Conservation (phyloP, 2,329 filamentous ascomycete species). For the Fusarium kyushuense region DNA sequence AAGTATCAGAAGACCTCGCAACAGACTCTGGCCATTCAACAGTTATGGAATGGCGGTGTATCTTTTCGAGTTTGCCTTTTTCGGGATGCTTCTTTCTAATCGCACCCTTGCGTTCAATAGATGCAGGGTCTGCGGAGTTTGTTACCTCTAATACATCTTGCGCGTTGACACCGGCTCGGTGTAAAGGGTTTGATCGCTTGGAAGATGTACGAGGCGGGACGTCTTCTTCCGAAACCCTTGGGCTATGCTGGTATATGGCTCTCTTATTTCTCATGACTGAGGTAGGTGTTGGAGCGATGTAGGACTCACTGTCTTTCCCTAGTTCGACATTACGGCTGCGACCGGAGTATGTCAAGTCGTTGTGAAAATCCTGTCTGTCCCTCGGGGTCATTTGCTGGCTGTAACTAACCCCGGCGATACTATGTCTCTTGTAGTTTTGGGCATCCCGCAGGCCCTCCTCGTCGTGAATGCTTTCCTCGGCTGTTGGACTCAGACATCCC, state of each 20-base stretch:
- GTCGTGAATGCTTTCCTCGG: conserved; percentile 48
- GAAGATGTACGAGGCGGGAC: conserved; percentile 50
- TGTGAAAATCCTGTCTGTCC: background rate
- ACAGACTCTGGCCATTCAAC: conserved; percentile 24
- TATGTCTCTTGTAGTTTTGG: background rate
- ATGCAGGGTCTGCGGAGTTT: background rate
- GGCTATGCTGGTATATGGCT: conserved; percentile 6
- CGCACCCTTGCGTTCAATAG: conserved; percentile 36
- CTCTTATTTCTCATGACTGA: background rate
- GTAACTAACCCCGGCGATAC: background rate
- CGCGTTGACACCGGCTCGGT: background rate
- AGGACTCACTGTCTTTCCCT: background rate
- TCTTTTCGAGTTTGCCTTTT: conserved; percentile 9
- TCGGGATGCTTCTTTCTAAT: conserved; percentile 32
- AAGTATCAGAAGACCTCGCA: background rate
- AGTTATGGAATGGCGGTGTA: conserved; percentile 8
- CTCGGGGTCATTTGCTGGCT: background rate
- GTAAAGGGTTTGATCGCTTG: conserved; percentile 14
- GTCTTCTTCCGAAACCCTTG: conserved; percentile 39
- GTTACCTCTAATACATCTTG: background rate
- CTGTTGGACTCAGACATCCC: conserved; percentile 49
- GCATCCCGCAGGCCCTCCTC: conserved; percentile 12
- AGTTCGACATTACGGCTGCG: background rate
- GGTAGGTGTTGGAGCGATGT: background rate
- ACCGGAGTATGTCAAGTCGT: background rate